Evolutionary conservation across 352 stramenopile genomes (phyloP).

Genomic region (Globisporangium radiosum): DNA sequence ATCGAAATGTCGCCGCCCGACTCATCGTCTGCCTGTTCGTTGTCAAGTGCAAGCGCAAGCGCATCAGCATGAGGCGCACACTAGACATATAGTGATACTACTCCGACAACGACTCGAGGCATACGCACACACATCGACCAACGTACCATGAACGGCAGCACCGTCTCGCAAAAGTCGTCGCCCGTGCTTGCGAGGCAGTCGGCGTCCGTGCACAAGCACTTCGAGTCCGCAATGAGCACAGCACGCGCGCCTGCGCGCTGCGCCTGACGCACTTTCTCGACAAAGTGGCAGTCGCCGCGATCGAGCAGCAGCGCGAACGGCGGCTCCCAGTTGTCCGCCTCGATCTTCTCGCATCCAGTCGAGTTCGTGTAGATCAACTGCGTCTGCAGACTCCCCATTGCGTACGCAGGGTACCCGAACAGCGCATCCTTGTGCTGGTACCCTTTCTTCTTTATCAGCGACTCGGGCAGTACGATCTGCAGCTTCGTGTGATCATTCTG

Average conservation of each 20-base stretch:
- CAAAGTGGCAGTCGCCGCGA: conserved; percentile 95
- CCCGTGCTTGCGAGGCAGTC: conserved; percentile 64
- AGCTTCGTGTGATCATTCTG: conserved; percentile 87
- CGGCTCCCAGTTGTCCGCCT: conserved; percentile 73
- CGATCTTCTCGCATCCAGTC: conserved; percentile 76
- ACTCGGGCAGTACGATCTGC: conserved; percentile 82
- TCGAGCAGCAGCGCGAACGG: conserved; percentile 96
- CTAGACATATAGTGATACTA: too few relatives aligned
- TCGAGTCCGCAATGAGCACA: conserved; percentile 96
- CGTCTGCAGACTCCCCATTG: conserved; percentile 75
- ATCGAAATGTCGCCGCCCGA: conserved; percentile 96
- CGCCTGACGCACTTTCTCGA: conserved; percentile 91
- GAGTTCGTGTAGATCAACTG: conserved; percentile 88
- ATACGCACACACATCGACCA: background rate
- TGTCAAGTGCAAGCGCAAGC: too few relatives aligned
- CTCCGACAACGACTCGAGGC: background rate
- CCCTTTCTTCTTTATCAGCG: conserved; percentile 88
- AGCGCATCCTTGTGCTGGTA: conserved; percentile 96
- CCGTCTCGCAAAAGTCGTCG: conserved; percentile 84
- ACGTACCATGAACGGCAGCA: conserved; percentile 76
- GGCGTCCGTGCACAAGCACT: conserved; percentile 90
- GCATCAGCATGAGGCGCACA: too few relatives aligned
- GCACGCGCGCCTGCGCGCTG: conserved; percentile 91
- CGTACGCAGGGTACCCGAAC: conserved; percentile 95
- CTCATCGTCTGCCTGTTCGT: conserved; percentile 89